Conservation (phyloP, 805 yeast genomes). For the Candida insectorum region DNA sequence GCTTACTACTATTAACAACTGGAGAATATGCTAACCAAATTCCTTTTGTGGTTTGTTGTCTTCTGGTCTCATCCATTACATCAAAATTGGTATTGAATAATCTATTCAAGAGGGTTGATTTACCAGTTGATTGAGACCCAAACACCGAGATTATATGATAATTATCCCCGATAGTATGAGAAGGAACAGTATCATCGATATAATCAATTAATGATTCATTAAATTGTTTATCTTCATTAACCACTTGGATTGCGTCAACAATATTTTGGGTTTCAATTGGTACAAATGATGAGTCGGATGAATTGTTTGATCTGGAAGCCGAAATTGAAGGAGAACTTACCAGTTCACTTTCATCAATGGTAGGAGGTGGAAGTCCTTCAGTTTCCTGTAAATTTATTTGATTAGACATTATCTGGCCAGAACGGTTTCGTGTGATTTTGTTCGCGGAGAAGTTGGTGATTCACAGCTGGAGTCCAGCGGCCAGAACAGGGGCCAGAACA, state of each 20-base stretch:
- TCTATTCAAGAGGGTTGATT: constrained; percentile 84
- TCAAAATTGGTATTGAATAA: constrained; percentile 85
- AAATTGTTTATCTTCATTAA: constrained; percentile 59
- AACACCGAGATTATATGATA: constrained; percentile 93
- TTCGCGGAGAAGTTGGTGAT: too few species aligned
- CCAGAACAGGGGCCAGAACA: too few species aligned
- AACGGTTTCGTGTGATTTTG: too few species aligned
- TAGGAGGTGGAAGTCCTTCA: not conserved
- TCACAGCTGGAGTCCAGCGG: too few species aligned
- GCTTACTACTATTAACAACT: constrained; percentile 18
- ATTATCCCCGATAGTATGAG: constrained; percentile 53
- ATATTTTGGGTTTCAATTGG: constrained; percentile 29
- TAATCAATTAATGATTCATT: constrained; percentile 32
- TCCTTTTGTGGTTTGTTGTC: constrained; percentile 76
- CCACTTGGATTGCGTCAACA: constrained; percentile 54
- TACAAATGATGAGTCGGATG: constrained; percentile 26
- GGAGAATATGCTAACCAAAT: constrained; percentile 45
- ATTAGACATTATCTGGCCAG: too few species aligned
- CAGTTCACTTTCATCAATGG: too few species aligned
- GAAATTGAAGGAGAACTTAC: constrained; percentile 3
- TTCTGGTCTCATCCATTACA: constrained; percentile 82
- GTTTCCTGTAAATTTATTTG: not conserved
- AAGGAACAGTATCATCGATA: constrained; percentile 29
- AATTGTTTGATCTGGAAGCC: constrained; percentile 2
- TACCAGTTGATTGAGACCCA: constrained; percentile 97